Percentiles rank a stretch among this genome's conserved stretches.
Evolutionary conservation across 208 protist genomes (phyloP).

Genomic region (Lotmaria passim): DNA sequence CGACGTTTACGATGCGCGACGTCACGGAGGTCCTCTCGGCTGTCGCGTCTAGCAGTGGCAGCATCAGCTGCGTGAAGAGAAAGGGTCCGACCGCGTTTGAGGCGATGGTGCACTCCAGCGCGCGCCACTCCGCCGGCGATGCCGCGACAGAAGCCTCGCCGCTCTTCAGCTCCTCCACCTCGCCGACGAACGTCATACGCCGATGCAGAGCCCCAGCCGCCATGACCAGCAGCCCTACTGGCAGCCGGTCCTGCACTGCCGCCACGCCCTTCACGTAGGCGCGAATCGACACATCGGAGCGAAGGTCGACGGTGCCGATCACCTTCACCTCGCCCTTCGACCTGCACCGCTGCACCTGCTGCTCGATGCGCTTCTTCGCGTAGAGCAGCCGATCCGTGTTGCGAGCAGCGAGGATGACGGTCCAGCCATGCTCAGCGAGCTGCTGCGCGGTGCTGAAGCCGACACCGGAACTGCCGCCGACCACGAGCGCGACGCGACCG

Average conservation of each 20-base stretch:
- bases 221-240: constrained; percentile 77
- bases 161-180: constrained; percentile 18
- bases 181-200: constrained; percentile 40
- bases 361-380: constrained; percentile 52
- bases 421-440: constrained; percentile 78
- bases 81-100: constrained; percentile 83
- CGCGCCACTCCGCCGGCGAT: constrained; percentile 35
- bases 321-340: constrained; percentile 50
- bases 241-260: constrained; percentile 41
- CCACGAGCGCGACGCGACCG: constrained; percentile 76
- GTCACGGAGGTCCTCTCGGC: constrained; percentile 55
- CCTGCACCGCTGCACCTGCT: constrained; percentile 19
- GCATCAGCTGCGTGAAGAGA: constrained; percentile 75
- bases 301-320: constrained; percentile 72
- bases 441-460: constrained; percentile 75
- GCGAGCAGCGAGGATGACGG: constrained; percentile 72
- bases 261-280: constrained; percentile 53
- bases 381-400: constrained; percentile 58
- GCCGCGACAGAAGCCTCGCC: constrained; percentile 14
- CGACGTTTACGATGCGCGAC: constrained; percentile 86
- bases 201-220: constrained; percentile 79
- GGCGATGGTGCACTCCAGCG: constrained; percentile 79
- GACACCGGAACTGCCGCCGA: constrained; percentile 78
- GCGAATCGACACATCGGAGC: constrained; percentile 69
- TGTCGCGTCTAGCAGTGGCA: constrained; percentile 70